These are phyloP conservation scores for Musa acuminata DNA, from an alignment of 176 grass and related monocot genomes.

Conservation along the genomic window DNA sequence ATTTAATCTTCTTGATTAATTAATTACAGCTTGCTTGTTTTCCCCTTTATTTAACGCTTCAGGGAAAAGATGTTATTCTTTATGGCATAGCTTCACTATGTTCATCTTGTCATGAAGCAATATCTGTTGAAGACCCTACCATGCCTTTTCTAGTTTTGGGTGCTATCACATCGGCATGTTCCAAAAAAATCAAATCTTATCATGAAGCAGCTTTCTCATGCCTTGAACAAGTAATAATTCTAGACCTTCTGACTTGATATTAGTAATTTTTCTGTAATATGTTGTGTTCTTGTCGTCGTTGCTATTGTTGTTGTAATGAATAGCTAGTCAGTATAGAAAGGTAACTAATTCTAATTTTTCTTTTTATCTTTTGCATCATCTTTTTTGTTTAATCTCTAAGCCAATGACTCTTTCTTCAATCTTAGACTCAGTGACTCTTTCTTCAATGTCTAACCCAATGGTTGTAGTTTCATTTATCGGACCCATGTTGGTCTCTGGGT, in stretches of 20 bases:
- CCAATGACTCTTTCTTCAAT: no score
- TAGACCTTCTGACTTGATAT: background rate
- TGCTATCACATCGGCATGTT: constrained; percentile 64
- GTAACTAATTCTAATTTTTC: background rate
- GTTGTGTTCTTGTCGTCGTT: no score
- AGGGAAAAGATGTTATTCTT: constrained; percentile 91
- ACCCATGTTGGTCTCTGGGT: no score
- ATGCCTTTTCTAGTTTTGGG: constrained; percentile 48
- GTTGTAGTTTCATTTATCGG: no score
- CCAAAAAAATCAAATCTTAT: constrained; percentile 68
- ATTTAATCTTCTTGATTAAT: background rate
- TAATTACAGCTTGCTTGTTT: constrained; percentile 18
- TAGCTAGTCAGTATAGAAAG: background rate
- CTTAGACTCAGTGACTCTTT: no score
- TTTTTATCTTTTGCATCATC: background rate
- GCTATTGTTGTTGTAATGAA: no score
- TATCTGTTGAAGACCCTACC: constrained; percentile 49
- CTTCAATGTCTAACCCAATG: no score
- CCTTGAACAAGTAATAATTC: constrained; percentile 69
- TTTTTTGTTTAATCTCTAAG: no score
- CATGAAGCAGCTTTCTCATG: constrained; percentile 83
- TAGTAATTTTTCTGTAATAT: background rate
- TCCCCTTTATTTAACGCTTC: constrained; percentile 19
- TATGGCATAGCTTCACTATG: constrained; percentile 69
- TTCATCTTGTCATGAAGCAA: constrained; percentile 66